Conservation (phyloP, 805 yeast species). For the Candida sonorensis region DNA sequence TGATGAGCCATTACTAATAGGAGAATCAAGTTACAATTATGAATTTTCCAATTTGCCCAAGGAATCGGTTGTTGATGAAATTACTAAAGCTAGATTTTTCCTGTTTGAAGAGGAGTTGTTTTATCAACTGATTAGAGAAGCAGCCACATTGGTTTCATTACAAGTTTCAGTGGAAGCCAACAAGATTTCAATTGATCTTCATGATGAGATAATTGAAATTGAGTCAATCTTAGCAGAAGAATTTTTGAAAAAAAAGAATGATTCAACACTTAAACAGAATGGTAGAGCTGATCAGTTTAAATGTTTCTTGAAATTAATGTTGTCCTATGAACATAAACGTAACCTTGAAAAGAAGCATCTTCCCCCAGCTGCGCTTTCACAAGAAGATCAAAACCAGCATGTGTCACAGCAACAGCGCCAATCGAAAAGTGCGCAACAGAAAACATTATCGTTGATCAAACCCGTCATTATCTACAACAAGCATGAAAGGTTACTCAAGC, state of each 20-base stretch:
- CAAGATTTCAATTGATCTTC: slow-evolving; percentile 57
- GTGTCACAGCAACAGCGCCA: too few relatives aligned
- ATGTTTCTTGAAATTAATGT: slow-evolving; percentile 48
- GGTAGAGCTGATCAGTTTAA: slow-evolving; percentile 47
- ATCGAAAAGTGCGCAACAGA: slow-evolving; percentile 4
- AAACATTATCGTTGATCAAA: slow-evolving; percentile 35
- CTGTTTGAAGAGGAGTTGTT: slow-evolving; percentile 88
- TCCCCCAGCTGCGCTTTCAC: slow-evolving; percentile 41
- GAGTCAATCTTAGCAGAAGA: slow-evolving; percentile 46
- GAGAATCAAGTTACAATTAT: too few relatives aligned
- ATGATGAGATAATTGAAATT: slow-evolving; percentile 63
- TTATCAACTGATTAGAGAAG: slow-evolving; percentile 70
- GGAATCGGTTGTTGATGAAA: slow-evolving; percentile 39
- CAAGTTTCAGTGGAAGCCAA: slow-evolving; percentile 62
- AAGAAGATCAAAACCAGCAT: too few relatives aligned
- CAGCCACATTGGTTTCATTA: slow-evolving; percentile 57
- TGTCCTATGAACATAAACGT: slow-evolving; percentile 50
- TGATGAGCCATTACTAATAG: slow-evolving; percentile 46
- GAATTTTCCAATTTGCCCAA: too few relatives aligned
- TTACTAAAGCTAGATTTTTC: slow-evolving; percentile 61
- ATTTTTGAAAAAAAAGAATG: slow-evolving; percentile 18
- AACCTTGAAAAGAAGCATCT: slow-evolving; percentile 36
- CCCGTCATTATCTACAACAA: slow-evolving; percentile 55
- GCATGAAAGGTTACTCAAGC: slow-evolving; percentile 39
- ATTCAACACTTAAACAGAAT: slow-evolving; percentile 21